Conservation (phyloP, 2,329 filamentous ascomycete species). For the Penicillium sp. region DNA sequence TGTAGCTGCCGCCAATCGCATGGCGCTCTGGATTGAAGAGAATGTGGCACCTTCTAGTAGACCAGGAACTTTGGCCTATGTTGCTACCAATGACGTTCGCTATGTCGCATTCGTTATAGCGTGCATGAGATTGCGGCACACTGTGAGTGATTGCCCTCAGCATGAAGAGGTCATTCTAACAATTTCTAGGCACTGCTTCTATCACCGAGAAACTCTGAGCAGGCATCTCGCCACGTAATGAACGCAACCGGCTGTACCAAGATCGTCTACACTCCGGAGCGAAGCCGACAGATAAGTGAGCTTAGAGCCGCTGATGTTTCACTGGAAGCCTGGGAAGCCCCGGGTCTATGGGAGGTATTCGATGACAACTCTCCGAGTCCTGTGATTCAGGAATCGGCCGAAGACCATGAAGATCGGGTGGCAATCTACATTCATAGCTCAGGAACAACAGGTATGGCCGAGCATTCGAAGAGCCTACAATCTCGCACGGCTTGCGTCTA, state of each 20-base stretch:
- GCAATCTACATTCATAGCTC: constrained; percentile 15
- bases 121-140: constrained; percentile 15
- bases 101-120: constrained; percentile 18
- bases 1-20: constrained; percentile 6
- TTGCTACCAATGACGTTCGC: constrained; percentile 22
- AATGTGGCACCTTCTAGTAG: background rate
- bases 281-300: constrained; percentile 18
- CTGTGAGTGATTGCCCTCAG: constrained; percentile 14
- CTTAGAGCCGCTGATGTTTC: background rate
- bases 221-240: constrained; percentile 19
- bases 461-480: background rate
- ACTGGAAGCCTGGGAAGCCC: background rate
- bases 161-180: background rate
- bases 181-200: constrained; percentile 24
- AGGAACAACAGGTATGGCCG: constrained; percentile 11
- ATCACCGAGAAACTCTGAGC: constrained; percentile 23
- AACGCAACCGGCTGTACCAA: constrained; percentile 5
- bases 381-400: background rate
- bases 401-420: constrained; percentile 8
- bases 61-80: constrained; percentile 10
- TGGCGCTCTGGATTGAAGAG: constrained; percentile 10
- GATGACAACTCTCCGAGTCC: background rate
- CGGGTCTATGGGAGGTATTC: background rate
- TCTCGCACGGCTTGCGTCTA: background rate
- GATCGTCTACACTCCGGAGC: constrained; percentile 14